Conservation (phyloP, 805 yeast species). For the Cyberlindnera saturnus region DNA sequence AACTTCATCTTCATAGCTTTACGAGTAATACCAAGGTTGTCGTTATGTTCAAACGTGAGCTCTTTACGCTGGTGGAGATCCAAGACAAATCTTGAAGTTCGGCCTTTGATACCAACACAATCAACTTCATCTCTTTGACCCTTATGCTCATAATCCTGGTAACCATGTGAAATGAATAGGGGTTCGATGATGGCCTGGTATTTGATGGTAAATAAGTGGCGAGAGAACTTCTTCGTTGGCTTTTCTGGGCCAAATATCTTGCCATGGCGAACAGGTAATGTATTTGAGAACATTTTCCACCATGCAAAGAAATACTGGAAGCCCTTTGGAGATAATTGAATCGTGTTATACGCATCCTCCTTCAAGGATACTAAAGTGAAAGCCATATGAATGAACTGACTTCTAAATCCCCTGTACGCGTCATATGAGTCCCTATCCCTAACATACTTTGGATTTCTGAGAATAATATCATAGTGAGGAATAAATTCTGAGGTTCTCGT, state of each 20-base stretch:
- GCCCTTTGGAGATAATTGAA: conserved; percentile 69
- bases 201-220: conserved; percentile 69
- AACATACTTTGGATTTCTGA: conserved; percentile 50
- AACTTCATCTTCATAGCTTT: conserved; percentile 51
- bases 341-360: conserved; percentile 50
- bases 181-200: conserved; percentile 72
- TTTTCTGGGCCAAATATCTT: conserved; percentile 53
- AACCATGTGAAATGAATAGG: conserved; percentile 67
- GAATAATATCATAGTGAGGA: conserved; percentile 56
- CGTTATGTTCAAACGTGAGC: conserved; percentile 36
- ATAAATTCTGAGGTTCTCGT: conserved; percentile 38
- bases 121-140: conserved; percentile 35
- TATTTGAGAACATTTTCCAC: conserved; percentile 85
- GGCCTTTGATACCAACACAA: conserved; percentile 65
- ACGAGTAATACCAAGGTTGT: conserved; percentile 40
- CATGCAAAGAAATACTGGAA: conserved; percentile 68
- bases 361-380: conserved; percentile 43
- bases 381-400: conserved; percentile 75
- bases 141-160: conserved; percentile 44
- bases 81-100: conserved; percentile 46
- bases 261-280: conserved; percentile 77
- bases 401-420: conserved; percentile 74
- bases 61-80: conserved; percentile 65
- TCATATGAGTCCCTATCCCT: conserved; percentile 53
- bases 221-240: conserved; percentile 63